Evolutionary conservation across 768 basidiomycete species (phyloP), one percentile per base, ranked within the genome.

Genomic region (Suillus subalutaceus): DNA sequence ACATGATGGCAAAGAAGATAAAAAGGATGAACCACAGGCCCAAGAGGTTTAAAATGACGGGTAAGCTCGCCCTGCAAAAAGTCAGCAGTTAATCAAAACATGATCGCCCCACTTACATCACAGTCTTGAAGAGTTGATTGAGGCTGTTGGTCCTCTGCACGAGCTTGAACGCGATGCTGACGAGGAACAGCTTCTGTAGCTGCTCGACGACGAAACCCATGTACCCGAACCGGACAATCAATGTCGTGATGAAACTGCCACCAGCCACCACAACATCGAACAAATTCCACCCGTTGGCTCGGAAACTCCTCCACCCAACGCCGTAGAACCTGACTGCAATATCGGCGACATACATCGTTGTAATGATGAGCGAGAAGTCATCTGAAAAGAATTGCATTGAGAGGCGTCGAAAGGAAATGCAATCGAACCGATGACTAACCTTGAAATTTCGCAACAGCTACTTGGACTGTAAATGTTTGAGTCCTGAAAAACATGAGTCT

Each of bases 51-150:
- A 93, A 70, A 67, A 99, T 96, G 30, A 89, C 90, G 0, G 94
- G 93, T 58, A 97, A 79, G 78, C 92, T 94, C 53, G 95, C 88
- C 13, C 95, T 96, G 72, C 48, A 64, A 65, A 13, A 43, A 18
- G 15, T 59, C 41, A 46, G 8, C 62, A 63, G 37, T 23, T 16
- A 52, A 63, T n/a, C 65, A 26, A 26, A 44, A 50, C 38, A 5
- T 26, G 13, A 7, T 16, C 62, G 30, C 12, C 20, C 26, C 10
- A 83, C 95, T 61, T 82, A 97, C 94, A 93, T 86, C 6, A 93
- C 92, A 20, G 95, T 97, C 81, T 98, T 98, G 86, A 98, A 98
- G 20, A 99, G 82, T 79, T 96, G 94, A 72, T 98, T 98, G 68
- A 99, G 81, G 68, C 88, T 88, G 72, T 93, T 89, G 66, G 90